These are phyloP conservation scores for Diplodia intermedia DNA, from an alignment of 2,329 filamentous ascomycete genomes.

Conservation along the genomic window DNA sequence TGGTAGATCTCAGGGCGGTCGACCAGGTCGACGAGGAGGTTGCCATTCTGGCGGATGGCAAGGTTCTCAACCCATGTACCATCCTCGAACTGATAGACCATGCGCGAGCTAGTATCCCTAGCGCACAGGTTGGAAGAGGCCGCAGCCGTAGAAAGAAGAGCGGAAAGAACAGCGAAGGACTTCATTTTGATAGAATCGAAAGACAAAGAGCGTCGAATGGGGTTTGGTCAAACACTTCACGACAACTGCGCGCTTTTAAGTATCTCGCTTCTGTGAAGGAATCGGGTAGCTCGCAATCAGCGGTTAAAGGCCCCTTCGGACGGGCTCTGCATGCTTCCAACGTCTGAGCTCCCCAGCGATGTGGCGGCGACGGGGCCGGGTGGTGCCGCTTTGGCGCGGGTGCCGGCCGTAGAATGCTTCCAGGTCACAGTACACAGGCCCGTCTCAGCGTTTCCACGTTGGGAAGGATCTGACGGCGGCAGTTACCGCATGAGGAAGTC, in stretches of 20 bases:
- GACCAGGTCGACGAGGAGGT: slow-evolving; percentile 46
- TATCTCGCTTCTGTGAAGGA: background rate
- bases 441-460: slow-evolving; percentile 7
- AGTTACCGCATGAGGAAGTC: background rate
- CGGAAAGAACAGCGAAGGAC: background rate
- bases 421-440: background rate
- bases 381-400: slow-evolving; percentile 4
- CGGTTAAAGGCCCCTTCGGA: background rate
- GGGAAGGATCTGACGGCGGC: background rate
- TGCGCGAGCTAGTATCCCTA: slow-evolving; percentile 15
- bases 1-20: slow-evolving; percentile 44
- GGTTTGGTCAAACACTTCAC: background rate
- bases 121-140: background rate
- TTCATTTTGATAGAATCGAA: slow-evolving; percentile 9
- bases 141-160: background rate
- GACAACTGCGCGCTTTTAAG: background rate
- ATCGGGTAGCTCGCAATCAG: slow-evolving; percentile 9
- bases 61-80: slow-evolving; percentile 50
- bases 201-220: background rate
- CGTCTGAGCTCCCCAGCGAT: background rate
- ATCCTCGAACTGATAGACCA: slow-evolving; percentile 39
- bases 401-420: background rate
- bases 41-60: slow-evolving; percentile 46
- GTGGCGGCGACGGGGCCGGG: background rate
- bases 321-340: background rate